Percentiles rank a stretch among this genome's conserved stretches.
phyloP scores from a whole-genome alignment of 1,139 yeast genomes.

The Lodderomyces parapsilosis region DNA sequence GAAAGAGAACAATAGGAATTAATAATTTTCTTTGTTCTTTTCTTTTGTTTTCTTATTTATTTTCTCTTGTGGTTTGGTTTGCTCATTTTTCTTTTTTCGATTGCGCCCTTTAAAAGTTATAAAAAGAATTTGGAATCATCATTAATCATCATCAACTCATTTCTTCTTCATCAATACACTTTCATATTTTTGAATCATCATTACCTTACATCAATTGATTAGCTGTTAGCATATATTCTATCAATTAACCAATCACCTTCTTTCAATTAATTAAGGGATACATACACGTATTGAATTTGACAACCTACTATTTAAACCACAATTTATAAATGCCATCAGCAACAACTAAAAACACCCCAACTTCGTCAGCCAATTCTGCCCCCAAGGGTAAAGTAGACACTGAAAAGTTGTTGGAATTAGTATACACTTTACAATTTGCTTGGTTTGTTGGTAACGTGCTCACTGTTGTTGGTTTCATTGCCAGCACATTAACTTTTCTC shows the following conservation, averaged over 20 bases:
- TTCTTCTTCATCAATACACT: background rate
- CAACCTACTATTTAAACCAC: constrained; percentile 1
- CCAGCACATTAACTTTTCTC: constrained; percentile 52
- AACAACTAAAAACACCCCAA: constrained; percentile 7
- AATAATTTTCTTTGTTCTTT: background rate
- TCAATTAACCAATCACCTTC: background rate
- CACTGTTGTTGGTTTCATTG: constrained; percentile 54
- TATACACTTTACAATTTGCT: constrained; percentile 50
- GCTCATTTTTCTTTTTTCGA: background rate
- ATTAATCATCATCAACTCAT: background rate
- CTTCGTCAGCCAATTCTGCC: constrained; percentile 8
- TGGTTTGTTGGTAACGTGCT: constrained; percentile 73
- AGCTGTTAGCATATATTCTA: background rate
- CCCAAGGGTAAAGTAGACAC: constrained; percentile 12
- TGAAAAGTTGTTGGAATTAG: constrained; percentile 13
- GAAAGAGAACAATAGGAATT: background rate
- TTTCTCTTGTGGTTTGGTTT: background rate
- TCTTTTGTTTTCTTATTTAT: background rate
- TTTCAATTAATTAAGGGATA: background rate
- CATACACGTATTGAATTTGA: background rate
- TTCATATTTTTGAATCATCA: no score
- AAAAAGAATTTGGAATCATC: background rate
- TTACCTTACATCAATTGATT: background rate
- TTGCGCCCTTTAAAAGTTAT: background rate
- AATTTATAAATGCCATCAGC: constrained; percentile 5